Percentiles rank a stretch among this genome's conserved stretches.
These are phyloP conservation scores for Cercis canadensis DNA, from an alignment of 306 rosid genomes.

Conservation along the genomic window DNA sequence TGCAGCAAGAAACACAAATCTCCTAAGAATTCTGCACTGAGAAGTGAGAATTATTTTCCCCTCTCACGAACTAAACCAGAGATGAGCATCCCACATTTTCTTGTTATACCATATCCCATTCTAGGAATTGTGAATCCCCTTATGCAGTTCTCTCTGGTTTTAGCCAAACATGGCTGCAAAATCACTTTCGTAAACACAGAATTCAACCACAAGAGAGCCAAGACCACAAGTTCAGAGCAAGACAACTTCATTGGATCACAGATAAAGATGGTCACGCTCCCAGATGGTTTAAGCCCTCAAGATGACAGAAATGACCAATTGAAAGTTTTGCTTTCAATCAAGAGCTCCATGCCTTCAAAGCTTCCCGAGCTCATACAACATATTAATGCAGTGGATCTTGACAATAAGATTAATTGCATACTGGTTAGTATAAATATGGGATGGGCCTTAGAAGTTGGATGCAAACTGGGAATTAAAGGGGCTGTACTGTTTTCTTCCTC, in stretches of 20 bases:
- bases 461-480: slow-evolving; percentile 45
- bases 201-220: neutral
- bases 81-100: slow-evolving; percentile 15
- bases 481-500: slow-evolving; percentile 57
- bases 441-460: slow-evolving; percentile 53
- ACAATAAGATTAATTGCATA: slow-evolving; percentile 45
- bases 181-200: slow-evolving; percentile 48
- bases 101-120: slow-evolving; percentile 47
- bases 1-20: too few species aligned
- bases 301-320: slow-evolving; percentile 37
- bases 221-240: neutral
- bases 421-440: slow-evolving; percentile 49
- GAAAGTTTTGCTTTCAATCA: slow-evolving; percentile 19
- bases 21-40: neutral
- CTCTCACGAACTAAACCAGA: too few species aligned
- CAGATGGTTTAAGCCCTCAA: slow-evolving; percentile 50
- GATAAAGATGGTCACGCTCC: slow-evolving; percentile 45
- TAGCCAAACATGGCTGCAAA: slow-evolving; percentile 45
- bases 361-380: slow-evolving; percentile 51
- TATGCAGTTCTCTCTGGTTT: slow-evolving; percentile 40
- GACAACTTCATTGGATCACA: neutral
- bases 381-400: slow-evolving; percentile 23
- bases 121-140: slow-evolving; percentile 61
- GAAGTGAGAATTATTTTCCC: too few species aligned
- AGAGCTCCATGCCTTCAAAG: slow-evolving; percentile 37